Evolutionary conservation across 2,329 filamentous ascomycete species (phyloP), one percentile per base, ranked within the genome.

Genomic region (Lizonia empirigonia): DNA sequence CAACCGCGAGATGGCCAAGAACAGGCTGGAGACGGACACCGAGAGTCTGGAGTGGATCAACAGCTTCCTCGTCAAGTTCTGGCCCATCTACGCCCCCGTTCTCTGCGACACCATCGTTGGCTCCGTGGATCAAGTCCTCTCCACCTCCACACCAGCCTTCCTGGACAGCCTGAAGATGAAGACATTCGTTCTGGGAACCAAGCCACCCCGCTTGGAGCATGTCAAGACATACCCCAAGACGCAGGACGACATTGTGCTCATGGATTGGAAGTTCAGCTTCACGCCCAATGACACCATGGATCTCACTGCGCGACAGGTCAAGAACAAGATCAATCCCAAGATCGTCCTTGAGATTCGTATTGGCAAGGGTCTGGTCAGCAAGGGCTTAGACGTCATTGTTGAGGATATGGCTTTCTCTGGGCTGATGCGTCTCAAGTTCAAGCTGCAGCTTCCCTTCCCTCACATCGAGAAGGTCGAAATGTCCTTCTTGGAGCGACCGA

Each of bases 261-360:
- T 99, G 94, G 94, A 99, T 72, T 99, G 94, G 94, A 96, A 96
- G 68, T 99, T 99, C 76, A 97, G 93, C 80, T 99, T 99, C 77
- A 97, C 90, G 0, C 94, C 94, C 26, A 97, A 94, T 62, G 95
- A 99, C 73, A 89, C 85, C 2, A 86, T 89, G 60, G 94, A 99
- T 73, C 85, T 99, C 82, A 99, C 94, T 2, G 80, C 87, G 2
- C 85, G 88, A 54, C 94, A 99, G 73, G 77, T 97, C 68, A 93
- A 90, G 79, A 91, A 92, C 80, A 97, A 96, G 80, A 84, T 97
- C 74, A 97, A 99, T 70, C 94, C 94, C 47, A 99, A 97, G 77
- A 82, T 99, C 50, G 90, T 97, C 9, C 84, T 99, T 20, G 94
- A 99, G 72, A 91, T 99, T 48, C 87, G 94, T 58, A 82, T 99